These are phyloP conservation scores for Myxozyma geophila DNA, from an alignment of 805 yeast genomes.

Conservation along the genomic window DNA sequence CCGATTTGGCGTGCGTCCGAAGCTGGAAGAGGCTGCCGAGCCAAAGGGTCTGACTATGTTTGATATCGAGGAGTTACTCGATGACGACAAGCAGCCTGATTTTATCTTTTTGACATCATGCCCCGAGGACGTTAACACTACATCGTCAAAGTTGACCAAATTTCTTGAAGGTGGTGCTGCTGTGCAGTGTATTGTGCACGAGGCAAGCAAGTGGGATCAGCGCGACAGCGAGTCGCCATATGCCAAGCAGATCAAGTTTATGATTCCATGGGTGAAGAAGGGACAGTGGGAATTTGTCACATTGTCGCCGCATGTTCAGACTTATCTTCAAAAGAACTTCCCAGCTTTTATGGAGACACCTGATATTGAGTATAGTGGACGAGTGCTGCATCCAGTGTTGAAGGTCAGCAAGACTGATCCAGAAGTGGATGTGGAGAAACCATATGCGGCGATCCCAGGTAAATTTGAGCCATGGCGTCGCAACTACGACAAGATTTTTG, in stretches of 20 bases:
- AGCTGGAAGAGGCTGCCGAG: constrained; percentile 18
- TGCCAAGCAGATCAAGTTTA: constrained; percentile 19
- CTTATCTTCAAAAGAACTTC: constrained; percentile 24
- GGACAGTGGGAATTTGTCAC: constrained; percentile 35
- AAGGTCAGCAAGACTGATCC: constrained; percentile 3
- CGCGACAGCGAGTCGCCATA: constrained; percentile 22
- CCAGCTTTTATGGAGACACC: constrained; percentile 24
- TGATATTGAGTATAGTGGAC: constrained; percentile 12
- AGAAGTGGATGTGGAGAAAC: constrained; percentile 6
- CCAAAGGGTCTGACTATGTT: constrained; percentile 22
- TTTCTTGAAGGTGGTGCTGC: constrained; percentile 26
- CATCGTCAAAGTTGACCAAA: constrained; percentile 5
- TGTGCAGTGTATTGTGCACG: constrained; percentile 33
- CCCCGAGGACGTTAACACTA: constrained; percentile 27
- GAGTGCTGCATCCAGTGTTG: constrained; percentile 31
- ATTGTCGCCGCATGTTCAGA: constrained; percentile 31
- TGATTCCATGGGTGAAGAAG: constrained; percentile 32
- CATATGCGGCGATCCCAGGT: constrained; percentile 36
- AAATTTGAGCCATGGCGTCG: constrained; percentile 37
- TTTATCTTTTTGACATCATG: constrained; percentile 31
- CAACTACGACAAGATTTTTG: constrained; percentile 28
- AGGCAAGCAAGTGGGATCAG: constrained; percentile 31
- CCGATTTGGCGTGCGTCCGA: constrained; percentile 26
- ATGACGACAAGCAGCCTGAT: constrained; percentile 16
- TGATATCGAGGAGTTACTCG: constrained; percentile 7